Conservation (phyloP, 441 rosid species). For the Croton laevigatus region DNA sequence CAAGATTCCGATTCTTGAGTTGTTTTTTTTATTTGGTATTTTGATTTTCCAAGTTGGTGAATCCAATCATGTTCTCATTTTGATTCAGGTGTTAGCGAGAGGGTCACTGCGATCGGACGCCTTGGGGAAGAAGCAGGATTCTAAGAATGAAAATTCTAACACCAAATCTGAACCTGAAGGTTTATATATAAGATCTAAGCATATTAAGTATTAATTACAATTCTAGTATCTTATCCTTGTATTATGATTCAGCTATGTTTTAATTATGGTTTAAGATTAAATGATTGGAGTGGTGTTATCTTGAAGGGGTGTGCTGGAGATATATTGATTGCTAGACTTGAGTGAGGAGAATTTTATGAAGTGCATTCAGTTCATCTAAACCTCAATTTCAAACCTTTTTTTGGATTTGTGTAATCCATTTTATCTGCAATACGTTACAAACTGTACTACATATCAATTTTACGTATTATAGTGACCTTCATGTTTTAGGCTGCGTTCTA, state of each 20-base stretch:
- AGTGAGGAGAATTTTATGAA: background rate
- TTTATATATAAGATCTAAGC: constrained; percentile 8
- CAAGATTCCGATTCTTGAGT: background rate
- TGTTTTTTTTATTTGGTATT: background rate
- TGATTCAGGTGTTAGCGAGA: constrained; percentile 51
- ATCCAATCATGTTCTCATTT: constrained; percentile 1
- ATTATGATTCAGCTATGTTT: background rate
- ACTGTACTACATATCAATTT: background rate
- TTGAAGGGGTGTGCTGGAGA: background rate
- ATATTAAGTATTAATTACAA: background rate
- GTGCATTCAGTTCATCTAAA: background rate
- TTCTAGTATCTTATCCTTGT: background rate
- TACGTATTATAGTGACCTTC: background rate
- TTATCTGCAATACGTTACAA: too few relatives aligned
- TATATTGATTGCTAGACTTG: too few relatives aligned
- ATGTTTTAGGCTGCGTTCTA: background rate
- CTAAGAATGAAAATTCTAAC: constrained; percentile 35
- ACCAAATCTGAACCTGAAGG: constrained; percentile 31
- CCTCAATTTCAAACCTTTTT: background rate
- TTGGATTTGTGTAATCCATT: background rate
- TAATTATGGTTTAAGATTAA: background rate
- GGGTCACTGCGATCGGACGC: constrained; percentile 46
- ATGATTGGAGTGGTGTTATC: background rate
- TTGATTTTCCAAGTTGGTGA: background rate
- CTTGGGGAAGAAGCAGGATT: constrained; percentile 37